Base-by-base conservation (phyloP, 2,329 filamentous ascomycete species). In the Fusarium goolgardi region DNA sequence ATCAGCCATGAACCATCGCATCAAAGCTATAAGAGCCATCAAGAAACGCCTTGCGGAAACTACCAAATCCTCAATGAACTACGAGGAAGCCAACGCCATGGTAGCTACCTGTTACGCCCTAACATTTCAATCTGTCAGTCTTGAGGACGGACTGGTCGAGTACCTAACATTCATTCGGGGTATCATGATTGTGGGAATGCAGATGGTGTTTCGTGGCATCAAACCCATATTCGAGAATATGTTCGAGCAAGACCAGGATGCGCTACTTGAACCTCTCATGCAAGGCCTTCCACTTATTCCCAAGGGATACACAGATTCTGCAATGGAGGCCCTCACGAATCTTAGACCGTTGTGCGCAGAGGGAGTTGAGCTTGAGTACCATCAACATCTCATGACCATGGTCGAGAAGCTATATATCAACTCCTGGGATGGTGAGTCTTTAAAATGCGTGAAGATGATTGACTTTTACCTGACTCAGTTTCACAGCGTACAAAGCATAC, bases 21-120 rank as follows among this genome's bases (percentile, higher is more conserved):
- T 90, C 53, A 86, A 90, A 60, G 89, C 90, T 8, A 86, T 91
- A 71, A 84, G 84, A 61, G 83, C 86, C 8, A 86, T 90, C 69
- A 88, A 89, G 75, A 83, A 83, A 66, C 81, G 83, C 1, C 77
- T 90, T 4, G 75, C 79, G 13, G 79, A 81, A 46, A 77, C 79
- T 6, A 73, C 83, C 21, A 78, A 79, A 70, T 73, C 76, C 6
- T 78, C 76, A 31, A 79, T 79, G 6, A 78, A 78, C 1, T 80
- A 81, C 49, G 85, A 86, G 58, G 85, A 88, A 70, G 83, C 84
- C 51, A 88, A 89, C 69, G 86, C 86, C 9, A 80, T 89, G 43
- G 78, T 89, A 52, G 86, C 86, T 3, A 84, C 86, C 4, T 88
- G 86, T 73, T 88, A 84, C 69, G 85, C 85, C 13, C 80, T 89